Evolutionary conservation across 2,329 filamentous ascomycete genomes (phyloP), one percentile per base, ranked within the genome.

Genomic region (Xylaria sp.): DNA sequence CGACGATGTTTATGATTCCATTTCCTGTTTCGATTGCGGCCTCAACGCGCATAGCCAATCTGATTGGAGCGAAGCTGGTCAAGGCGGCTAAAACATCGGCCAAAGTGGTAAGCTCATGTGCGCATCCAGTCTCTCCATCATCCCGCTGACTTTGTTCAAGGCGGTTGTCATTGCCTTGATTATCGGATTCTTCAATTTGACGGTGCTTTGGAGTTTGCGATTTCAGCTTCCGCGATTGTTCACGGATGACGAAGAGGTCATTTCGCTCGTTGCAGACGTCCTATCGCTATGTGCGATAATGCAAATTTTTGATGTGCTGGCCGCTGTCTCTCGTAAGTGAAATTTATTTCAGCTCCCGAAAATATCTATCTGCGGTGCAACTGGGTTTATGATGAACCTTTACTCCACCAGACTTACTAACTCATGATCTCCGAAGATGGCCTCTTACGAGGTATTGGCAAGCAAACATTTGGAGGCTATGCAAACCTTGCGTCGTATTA

Each of bases 1-100:
- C 90, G 10, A 88, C 97, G 28, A 93, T 92, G 0, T 98, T 94
- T 83, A 93, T 97, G 79, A 90, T 98, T 58, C 94, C 95, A 0
- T 98, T 98, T 82, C 93, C 95, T 0, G 88, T 97, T 68, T 93
- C 91, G 38, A 95, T 98, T 66, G 94, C 95, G 2, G 89, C 92
- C 0, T 95, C 92, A 13, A 98, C 95, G 0, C 90, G 95, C 0
- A 89, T 97, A 15, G 95, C 94, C 20, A 98, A 97, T 75, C 83
- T 98, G 40, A 97, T 98, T 70, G 96, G 95, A 9, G 94, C 95
- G 0, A 91, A 90, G 0, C 85, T 97, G 11, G 90, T 93, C 2
- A 89, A 90, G 54, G 92, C 94, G 0, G 94, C 94, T 17, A 93
- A 90, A 77, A 92, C 88, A 3, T 92, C 92, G 0, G 92, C 92